phyloP scores from a whole-genome alignment of 768 basidiomycete genomes.

The Auricularia heimuer region DNA sequence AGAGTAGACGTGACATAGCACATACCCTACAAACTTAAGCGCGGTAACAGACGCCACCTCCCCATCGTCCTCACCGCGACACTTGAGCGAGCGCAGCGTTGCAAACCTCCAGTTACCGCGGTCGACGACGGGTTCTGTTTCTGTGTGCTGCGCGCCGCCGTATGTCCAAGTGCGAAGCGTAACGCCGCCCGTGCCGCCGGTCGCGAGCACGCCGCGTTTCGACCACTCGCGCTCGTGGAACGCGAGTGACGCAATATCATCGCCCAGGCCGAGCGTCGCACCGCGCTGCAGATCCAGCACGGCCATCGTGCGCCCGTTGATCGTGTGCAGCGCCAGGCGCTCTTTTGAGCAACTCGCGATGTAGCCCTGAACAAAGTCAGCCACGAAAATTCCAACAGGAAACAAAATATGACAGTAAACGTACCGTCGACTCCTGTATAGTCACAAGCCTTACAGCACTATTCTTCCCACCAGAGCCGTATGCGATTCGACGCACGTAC shows the following conservation, averaged over 20 bases:
- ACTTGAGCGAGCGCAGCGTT: slow-evolving; percentile 57
- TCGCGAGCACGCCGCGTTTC: slow-evolving; percentile 66
- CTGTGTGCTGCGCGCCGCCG: slow-evolving; percentile 53
- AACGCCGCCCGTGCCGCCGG: slow-evolving; percentile 68
- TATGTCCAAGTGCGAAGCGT: slow-evolving; percentile 78
- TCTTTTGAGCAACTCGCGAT: slow-evolving; percentile 73
- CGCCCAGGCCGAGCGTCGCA: slow-evolving; percentile 22
- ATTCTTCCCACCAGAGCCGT: slow-evolving; percentile 27
- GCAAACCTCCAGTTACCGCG: slow-evolving; percentile 64
- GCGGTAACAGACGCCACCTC: slow-evolving; percentile 55
- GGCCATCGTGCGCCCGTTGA: slow-evolving; percentile 75
- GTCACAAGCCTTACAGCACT: slow-evolving; percentile 51
- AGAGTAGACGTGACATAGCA: slow-evolving; percentile 1
- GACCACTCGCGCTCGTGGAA: slow-evolving; percentile 90
- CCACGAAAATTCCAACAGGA: neutral
- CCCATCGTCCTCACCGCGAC: slow-evolving; percentile 29
- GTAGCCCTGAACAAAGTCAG: slow-evolving; percentile 50
- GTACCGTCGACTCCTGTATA: slow-evolving; percentile 80
- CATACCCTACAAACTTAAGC: slow-evolving; percentile 73
- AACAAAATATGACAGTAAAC: slow-evolving; percentile 16
- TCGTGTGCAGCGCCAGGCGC: slow-evolving; percentile 69
- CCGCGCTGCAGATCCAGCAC: slow-evolving; percentile 48
- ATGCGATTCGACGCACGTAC: slow-evolving; percentile 76
- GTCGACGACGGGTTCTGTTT: slow-evolving; percentile 23
- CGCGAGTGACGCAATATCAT: slow-evolving; percentile 59